These are phyloP conservation scores for Asterophora parasitica DNA, from an alignment of 768 basidiomycete species.

Conservation along the genomic window DNA sequence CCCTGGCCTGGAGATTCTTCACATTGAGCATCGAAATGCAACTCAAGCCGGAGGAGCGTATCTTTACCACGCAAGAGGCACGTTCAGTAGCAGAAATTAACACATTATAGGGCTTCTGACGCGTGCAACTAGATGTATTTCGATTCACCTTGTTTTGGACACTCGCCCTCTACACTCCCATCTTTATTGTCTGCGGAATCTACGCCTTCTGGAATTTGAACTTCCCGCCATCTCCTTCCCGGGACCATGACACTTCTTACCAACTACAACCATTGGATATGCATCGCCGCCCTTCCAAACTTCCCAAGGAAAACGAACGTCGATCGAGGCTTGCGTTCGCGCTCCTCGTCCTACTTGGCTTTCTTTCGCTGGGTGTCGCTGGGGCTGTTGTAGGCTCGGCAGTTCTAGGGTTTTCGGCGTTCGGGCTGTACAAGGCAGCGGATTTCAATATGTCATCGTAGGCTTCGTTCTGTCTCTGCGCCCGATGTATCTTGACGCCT, in stretches of 20 bases:
- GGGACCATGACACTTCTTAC: conserved; percentile 8
- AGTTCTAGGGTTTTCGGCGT: conserved; percentile 40
- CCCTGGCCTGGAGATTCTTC: conserved; percentile 44
- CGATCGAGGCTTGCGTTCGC: conserved; percentile 45
- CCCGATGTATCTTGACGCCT: conserved; percentile 1
- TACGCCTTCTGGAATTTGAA: conserved; percentile 51
- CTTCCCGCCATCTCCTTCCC: conserved; percentile 33
- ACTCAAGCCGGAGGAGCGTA: conserved; percentile 39
- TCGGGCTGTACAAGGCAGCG: conserved; percentile 40
- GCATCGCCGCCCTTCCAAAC: conserved; percentile 7
- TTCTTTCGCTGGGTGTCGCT: conserved; percentile 36
- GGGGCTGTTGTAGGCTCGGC: conserved; percentile 45
- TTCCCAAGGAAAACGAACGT: conserved; percentile 30
- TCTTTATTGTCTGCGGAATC: conserved; percentile 43
- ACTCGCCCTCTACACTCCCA: conserved; percentile 43
- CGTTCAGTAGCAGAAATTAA: neutral
- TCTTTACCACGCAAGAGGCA: conserved; percentile 37
- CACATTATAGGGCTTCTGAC: neutral
- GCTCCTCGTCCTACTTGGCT: conserved; percentile 39
- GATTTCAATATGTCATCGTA: conserved; percentile 50
- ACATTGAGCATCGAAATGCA: conserved; percentile 35
- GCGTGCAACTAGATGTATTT: conserved; percentile 37
- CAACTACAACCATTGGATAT: conserved; percentile 8
- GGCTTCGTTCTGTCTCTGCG: conserved; percentile 13
- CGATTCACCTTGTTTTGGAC: conserved; percentile 52